Base-by-base conservation (phyloP, 2,329 filamentous ascomycete genomes). In the Berkeleyomyces basicola region DNA sequence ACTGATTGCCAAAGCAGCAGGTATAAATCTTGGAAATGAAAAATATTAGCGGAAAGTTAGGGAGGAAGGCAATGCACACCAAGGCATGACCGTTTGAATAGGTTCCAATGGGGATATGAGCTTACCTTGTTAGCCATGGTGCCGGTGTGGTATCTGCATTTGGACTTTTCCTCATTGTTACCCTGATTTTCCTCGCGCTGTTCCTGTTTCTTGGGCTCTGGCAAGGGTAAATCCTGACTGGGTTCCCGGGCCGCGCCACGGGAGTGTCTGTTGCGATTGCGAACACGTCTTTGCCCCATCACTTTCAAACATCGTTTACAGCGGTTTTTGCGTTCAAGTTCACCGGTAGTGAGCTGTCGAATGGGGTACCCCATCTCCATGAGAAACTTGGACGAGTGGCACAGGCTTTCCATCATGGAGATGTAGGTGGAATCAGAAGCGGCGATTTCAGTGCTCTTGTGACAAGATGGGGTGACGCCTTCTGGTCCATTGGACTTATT, bases 271-370 rank as follows among this genome's bases (percentile, higher is more conserved):
- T 60, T n/a, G 16, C 53, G 62, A 39, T 57, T 6, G 10, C 42
- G 7, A 10, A 44, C 14, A 42, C 40, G 46, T 33, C 14, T 44
- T 44, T 58, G 59, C 40, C 39, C 51, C 7, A 61, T 40, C 31
- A 61, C 64, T 55, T 69, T 68, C 44, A 59, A 60, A 61, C 71
- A 73, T 31, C 63, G 65, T 23, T 57, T 61, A 64, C 71, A 73
- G 23, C 71, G 68, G 53, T 66, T 68, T 67, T 73, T 73, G n/a
- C 67, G 68, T 5, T 71, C 66, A 2, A 73, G 59, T 10, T 73
- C 70, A 0, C 62, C 57, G 16, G 43, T 23, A 2, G 68, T 66
- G 5, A 72, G 66, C 58, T 69, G 69, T 1, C 58, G 44, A 7
- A 71, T 42, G 16, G 71, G 61, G 51, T 71, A 72, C 42, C 70